Percentiles rank a stretch among this genome's conserved stretches.
Conservation (phyloP, 176 grass and related monocot species). For the Panicum miliaceum region DNA sequence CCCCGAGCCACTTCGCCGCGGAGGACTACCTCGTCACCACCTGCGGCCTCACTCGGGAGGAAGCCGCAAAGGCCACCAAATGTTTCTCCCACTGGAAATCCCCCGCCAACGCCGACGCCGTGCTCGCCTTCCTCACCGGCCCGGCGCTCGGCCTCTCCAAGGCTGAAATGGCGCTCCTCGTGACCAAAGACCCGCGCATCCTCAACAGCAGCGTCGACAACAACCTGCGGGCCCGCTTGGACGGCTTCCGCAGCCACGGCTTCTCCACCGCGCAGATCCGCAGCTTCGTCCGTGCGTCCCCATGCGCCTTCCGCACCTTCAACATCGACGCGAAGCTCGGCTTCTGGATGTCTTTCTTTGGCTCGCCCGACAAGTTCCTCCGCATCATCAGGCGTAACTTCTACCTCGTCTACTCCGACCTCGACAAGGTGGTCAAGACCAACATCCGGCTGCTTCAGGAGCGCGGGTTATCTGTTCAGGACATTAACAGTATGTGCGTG, state of each 20-base stretch:
- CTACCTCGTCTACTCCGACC: slow-evolving; percentile 34
- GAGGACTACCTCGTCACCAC: slow-evolving; percentile 50
- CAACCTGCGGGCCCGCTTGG: slow-evolving; percentile 48
- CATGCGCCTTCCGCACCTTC: slow-evolving; percentile 24
- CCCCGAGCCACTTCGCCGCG: slow-evolving; percentile 1
- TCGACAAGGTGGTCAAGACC: slow-evolving; percentile 47
- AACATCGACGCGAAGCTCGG: slow-evolving; percentile 50
- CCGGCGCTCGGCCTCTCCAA: slow-evolving; percentile 47
- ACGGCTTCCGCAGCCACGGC: slow-evolving; percentile 36
- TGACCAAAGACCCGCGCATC: slow-evolving; percentile 39
- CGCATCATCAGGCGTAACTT: slow-evolving; percentile 21
- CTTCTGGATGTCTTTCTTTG: slow-evolving; percentile 48
- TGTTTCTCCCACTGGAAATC: slow-evolving; percentile 32
- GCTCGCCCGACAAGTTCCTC: slow-evolving; percentile 43
- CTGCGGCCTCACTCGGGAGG: slow-evolving; percentile 42
- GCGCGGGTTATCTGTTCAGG: slow-evolving; percentile 16
- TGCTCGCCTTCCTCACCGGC: slow-evolving; percentile 47
- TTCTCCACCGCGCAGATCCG: slow-evolving; percentile 41
- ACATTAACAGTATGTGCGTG: slow-evolving; percentile 34
- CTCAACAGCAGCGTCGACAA: slow-evolving; percentile 54
- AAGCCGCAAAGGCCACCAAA: slow-evolving; percentile 32
- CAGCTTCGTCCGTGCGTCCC: not conserved
- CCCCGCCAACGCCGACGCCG: slow-evolving; percentile 36
- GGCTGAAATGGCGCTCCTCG: slow-evolving; percentile 37
- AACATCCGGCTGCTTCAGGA: slow-evolving; percentile 59